Conservation (phyloP, 2,329 filamentous ascomycete species). For the Verticillium tricorpus region DNA sequence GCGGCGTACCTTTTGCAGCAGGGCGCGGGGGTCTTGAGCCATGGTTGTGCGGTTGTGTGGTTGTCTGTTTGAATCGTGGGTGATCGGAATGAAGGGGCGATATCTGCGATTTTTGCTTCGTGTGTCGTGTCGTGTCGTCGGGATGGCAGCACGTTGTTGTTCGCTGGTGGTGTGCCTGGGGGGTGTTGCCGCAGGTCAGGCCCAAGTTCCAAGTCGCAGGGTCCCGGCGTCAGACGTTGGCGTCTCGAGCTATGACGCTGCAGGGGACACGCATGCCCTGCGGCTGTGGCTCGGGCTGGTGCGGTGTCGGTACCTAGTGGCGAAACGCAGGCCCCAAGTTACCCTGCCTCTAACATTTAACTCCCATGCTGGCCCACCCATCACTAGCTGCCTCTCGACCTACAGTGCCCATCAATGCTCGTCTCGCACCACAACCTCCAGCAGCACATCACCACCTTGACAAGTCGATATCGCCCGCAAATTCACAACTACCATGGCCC, state of each 20-base stretch:
- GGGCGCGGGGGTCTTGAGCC: constrained; percentile 72
- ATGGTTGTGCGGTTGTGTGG: constrained; percentile 36
- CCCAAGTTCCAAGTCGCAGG: background rate
- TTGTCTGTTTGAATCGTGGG: background rate
- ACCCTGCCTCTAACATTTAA: background rate
- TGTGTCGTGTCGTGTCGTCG: background rate
- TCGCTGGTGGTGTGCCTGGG: background rate
- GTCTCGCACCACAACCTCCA: background rate
- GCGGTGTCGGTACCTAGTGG: background rate
- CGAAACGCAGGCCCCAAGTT: background rate
- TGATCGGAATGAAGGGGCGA: constrained; percentile 4
- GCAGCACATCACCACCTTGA: background rate
- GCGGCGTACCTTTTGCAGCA: constrained; percentile 67
- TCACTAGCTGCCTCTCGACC: background rate
- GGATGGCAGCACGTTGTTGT: background rate
- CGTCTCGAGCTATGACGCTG: constrained; percentile 4
- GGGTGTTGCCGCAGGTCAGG: background rate
- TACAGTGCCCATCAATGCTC: background rate
- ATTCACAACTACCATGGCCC: background rate
- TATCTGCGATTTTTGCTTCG: background rate
- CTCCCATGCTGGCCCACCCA: background rate
- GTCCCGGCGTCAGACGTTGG: constrained; percentile 2
- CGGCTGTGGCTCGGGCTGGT: background rate
- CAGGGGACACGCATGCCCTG: background rate
- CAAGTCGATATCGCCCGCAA: background rate